Evolutionary conservation across 306 rosid genomes (phyloP).

Genomic region (Pyrus pyrifolia): DNA sequence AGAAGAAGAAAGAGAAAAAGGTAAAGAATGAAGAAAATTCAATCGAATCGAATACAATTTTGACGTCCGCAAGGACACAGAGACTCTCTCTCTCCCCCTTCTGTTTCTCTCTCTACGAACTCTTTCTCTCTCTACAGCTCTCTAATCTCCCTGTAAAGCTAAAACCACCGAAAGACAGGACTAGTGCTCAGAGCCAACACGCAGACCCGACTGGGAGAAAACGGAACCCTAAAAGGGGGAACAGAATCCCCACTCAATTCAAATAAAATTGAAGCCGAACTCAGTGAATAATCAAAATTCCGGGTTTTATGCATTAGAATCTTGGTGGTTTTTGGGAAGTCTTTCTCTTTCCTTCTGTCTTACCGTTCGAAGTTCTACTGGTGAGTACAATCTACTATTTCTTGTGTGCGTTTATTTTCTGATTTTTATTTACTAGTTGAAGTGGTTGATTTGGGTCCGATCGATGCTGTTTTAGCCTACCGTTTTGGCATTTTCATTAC

Average conservation of each 20-base stretch:
- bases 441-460: slow-evolving; percentile 56
- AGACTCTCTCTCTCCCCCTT: neutral
- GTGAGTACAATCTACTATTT: slow-evolving; percentile 24
- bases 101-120: slow-evolving; percentile 24
- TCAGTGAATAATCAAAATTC: slow-evolving; percentile 6
- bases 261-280: slow-evolving; percentile 1
- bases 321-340: neutral
- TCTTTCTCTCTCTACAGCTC: slow-evolving; percentile 52
- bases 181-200: slow-evolving; percentile 21
- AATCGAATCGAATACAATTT: slow-evolving; percentile 77
- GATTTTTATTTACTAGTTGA: slow-evolving; percentile 7
- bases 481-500: slow-evolving; percentile 9
- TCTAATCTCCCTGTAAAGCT: slow-evolving; percentile 15
- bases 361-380: slow-evolving; percentile 9
- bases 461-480: slow-evolving; percentile 26
- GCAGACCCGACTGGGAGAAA: slow-evolving; percentile 19
- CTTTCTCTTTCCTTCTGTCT: neutral
- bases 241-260: neutral
- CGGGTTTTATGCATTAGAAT: slow-evolving; percentile 4
- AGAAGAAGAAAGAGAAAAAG: slow-evolving; percentile 17
- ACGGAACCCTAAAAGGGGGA: slow-evolving; percentile 49
- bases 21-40: slow-evolving; percentile 58
- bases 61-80: slow-evolving; percentile 86
- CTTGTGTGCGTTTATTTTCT: neutral
- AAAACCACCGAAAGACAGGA: slow-evolving; percentile 32